Base-by-base conservation (phyloP, 371 early-diverging fungal genomes). In the Quaeritorhiza haematococci region DNA sequence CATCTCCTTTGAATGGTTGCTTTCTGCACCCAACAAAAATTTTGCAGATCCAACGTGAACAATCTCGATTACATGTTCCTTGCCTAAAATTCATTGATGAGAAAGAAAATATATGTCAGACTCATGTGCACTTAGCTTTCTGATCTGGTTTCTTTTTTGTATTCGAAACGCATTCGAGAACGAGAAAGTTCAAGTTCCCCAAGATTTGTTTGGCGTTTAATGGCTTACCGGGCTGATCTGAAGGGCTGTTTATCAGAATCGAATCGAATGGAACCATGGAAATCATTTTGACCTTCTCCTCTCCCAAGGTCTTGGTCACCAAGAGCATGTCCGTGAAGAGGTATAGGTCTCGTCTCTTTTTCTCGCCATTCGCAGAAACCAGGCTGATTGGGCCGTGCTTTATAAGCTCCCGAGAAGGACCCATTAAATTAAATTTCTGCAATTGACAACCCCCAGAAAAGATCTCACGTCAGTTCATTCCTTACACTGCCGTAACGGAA, bases 291-390 rank as follows among this genome's bases (percentile, higher is more conserved):
- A 72, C 60, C 49, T 71, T 72, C 24, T 64, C 69, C 10, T 60
- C 68, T 2, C 59, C 61, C 13, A 29, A 10, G 17, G 56, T 50
- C 44, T 73, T 78, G 23, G 71, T 67, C 13, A 78, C 24, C 13
- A 78, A 35, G 10, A 78, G 47, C 65, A 72, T 67, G 61, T 78
- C 79, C 62, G 64, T 78, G 59, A 78, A 78, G 3, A 78, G 61
- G 59, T 68, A 78, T 10, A 75, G 23, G 42, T 78, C 72, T 27
- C 77, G 64, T 42, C 67, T 67, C 10, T 61, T 47, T 6, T 55
- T 15, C 28, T 72, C 73, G 24, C 51, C 58, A 15, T 57, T 26
- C 6, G 63, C 33, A 29, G 52, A 57, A 23, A 69, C 23, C 21
- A 69, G 38, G 42, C 69, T 67, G 19, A 75, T 19, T 3, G 62